Base-by-base conservation (phyloP, 495 filamentous ascomycete species). In the Tuber microsphaerosporum region DNA sequence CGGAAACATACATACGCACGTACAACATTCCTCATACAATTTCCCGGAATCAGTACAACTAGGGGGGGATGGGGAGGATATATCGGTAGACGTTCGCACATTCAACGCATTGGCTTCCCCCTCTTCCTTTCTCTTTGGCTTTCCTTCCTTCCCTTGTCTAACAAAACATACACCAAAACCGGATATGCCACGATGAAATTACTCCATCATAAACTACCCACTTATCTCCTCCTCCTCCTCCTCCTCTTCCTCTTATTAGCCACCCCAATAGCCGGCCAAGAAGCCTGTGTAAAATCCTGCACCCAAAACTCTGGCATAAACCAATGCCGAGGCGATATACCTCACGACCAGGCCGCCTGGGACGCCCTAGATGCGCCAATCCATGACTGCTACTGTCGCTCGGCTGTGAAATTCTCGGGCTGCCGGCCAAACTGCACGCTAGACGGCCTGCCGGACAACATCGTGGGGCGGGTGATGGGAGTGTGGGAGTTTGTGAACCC, bases 401-500 rank as follows among this genome's bases (percentile, higher is more conserved):
- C 77, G 16, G 56, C 73, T 1, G 19, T 68, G 42, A 42, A 72
- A 9, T 79, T 79, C 48, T 9, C 77, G 22, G 44, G 20, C 10
- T 79, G 77, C 46, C 77, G 34, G 42, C 77, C 77, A 19, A 70
- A 42, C 34, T 79, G 77, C 71, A 72, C 61, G 4, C 77, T 44
- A n/a, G 16, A 48, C 7, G 77, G 73, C 17, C 78, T 79, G 39
- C 14, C 71, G 2, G 16, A 48, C 4, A 77, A 79, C 61, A 31
- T 71, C 2, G 37, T 75, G 17, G 73, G 73, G 20, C 73, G 77
- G 14, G 44, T 72, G 4, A 70, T 79, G 41, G 77, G 77, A 2
- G 31, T 45, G 5, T 79, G 77, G 77, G 74, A 77, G 72, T 79
- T 73, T 70, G 71, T 79, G 20, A 44, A 79, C 16, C n/a, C 51